Percentiles rank a stretch among this genome's conserved stretches.
These are phyloP conservation scores for Thermoascus crustaceus DNA, from an alignment of 2,329 filamentous ascomycete species.

Conservation along the genomic window DNA sequence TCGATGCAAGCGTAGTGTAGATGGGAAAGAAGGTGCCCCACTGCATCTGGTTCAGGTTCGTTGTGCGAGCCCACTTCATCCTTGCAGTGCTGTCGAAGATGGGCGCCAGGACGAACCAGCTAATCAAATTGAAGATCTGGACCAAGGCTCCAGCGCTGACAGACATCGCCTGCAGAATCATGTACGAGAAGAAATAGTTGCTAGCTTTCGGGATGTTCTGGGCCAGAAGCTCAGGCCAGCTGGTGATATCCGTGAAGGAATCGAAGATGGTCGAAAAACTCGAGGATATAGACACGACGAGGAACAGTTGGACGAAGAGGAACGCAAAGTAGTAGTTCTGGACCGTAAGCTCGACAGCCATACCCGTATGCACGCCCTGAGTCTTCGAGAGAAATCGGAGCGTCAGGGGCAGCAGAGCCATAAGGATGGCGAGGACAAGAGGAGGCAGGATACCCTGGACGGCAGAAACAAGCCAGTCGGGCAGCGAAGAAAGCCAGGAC, in stretches of 20 bases:
- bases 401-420: constrained; percentile 73
- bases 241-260: constrained; percentile 58
- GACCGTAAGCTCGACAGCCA: constrained; percentile 70
- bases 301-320: constrained; percentile 87
- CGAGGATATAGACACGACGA: constrained; percentile 80
- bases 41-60: constrained; percentile 63
- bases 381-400: constrained; percentile 63
- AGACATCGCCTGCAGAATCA: constrained; percentile 87
- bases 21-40: constrained; percentile 96
- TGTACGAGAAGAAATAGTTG: constrained; percentile 98
- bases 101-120: constrained; percentile 74
- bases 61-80: constrained; percentile 80
- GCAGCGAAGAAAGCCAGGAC: constrained; percentile 56
- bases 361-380: constrained; percentile 75
- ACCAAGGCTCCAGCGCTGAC: constrained; percentile 83
- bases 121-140: constrained; percentile 68
- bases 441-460: constrained; percentile 84
- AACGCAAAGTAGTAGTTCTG: constrained; percentile 92
- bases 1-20: constrained; percentile 94
- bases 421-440: constrained; percentile 63
- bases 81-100: constrained; percentile 73
- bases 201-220: constrained; percentile 73
- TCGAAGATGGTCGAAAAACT: constrained; percentile 60
- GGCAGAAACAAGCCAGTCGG: constrained; percentile 54
- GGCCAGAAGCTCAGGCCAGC: constrained; percentile 64